Base-by-base conservation (phyloP, 2,329 filamentous ascomycete genomes). In the Eutypa lata region DNA sequence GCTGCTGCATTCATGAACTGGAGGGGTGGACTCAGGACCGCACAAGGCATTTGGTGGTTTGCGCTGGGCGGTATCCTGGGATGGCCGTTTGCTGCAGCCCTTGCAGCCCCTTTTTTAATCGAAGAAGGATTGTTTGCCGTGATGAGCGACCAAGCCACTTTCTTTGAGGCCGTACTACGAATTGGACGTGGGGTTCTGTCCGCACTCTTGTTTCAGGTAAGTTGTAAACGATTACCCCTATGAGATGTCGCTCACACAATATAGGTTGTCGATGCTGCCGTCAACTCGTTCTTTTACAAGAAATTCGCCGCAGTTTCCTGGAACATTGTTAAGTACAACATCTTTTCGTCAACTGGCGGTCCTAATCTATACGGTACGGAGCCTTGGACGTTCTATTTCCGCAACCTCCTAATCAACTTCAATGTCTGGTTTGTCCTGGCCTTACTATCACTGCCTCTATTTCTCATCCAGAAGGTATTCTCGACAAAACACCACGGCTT, bases 321-420 rank as follows among this genome's bases (percentile, higher is more conserved):
- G 79, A 97, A 97, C 66, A 97, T 99, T 65, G 86, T 99, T 64
- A 83, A 88, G 59, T 99, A 99, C 79, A 99, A 99, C 68, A 84
- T 99, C 43, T 93, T 99, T 67, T 89, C 89, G 7, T 85, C 84
- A 7, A 81, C 83, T 0, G 89, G 86, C 31, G 94, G 93, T 0
- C 94, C 94, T 0, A 83, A 96, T 51, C 89, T 99, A 35, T 99
- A 97, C 65, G 94, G 94, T 44, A 95, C 90, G 1, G 94, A 99
- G 71, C 90, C 93, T 1, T 97, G 93, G 94, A 88, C 92, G 50
- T 99, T 97, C 68, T 99, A 99, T 71, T 79, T 96, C 62, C 89
- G 90, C 62, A 99, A 99, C 64, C 75, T 99, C 43, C 75, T 88
- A 16, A 79, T 99, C 53, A 99, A 99, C 74, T 99, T 97, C 78